Evolutionary conservation across 805 yeast genomes (phyloP), one percentile per base, ranked within the genome.

Genomic region (Candida manassasensis): DNA sequence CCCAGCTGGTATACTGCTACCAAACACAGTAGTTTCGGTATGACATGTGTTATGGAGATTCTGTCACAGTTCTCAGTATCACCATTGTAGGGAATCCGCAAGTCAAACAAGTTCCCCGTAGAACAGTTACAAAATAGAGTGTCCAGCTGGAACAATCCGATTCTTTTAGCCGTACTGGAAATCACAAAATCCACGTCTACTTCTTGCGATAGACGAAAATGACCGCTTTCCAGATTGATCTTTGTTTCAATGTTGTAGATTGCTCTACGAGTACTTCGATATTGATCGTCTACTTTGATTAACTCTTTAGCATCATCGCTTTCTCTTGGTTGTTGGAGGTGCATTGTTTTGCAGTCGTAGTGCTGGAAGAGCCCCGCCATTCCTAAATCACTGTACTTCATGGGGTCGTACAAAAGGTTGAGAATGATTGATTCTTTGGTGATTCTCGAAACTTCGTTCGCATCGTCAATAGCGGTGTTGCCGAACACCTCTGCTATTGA

Each of bases 401-500:
- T 50, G 6, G 66, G 71, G 45, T 73, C 75, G 10, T 57, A 52
- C 31, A 47, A 51, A 4, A 54, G 42, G 22, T 63, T 71, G 9
- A 77, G 53, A 2, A 67, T 45, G 13, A 45, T 45, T 21, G 78
- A 71, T 40, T 71, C 73, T 26, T 53, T 50, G 5, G 64, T 41
- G 0, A 75, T 57, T n/a, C 55, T 47, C 4, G 47, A 37, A 0
- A 48, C 27, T 22, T 49, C 49, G 17, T 48, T 38, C 8, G 54
- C 53, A 30, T 71, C 69, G 21, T 61, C 53, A 1, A 60, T 37
- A 40, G 49, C 45, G 3, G 53, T 49, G 36, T 77, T 75, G 2
- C 81, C 82, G 2, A 67, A 59, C 34, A 77, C 57, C 9, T 69
- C 69, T n/a, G 57, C 49, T 2, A 77, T 40, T 4, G 73, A 63